A percentile compares a stretch with the other conserved stretches of the same genome.
Conservation (phyloP, 306 rosid species). For the Cicer yamashitae region DNA sequence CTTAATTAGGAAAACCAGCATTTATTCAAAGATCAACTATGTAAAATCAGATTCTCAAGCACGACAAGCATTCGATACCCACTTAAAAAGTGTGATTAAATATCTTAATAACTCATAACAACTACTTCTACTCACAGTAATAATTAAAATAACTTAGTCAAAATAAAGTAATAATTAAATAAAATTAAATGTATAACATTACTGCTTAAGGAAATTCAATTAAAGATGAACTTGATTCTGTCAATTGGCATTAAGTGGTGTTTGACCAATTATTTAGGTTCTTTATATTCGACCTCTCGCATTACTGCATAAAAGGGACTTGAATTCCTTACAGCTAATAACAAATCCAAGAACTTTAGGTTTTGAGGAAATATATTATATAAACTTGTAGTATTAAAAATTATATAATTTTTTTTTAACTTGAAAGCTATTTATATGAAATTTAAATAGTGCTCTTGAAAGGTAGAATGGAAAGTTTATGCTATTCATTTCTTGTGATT, state of each 20-base stretch:
- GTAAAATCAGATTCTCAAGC: constrained; percentile 33
- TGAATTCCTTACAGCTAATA: no score
- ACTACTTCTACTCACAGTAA: background rate
- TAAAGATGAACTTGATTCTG: constrained; percentile 1
- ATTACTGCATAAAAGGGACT: background rate
- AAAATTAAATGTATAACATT: background rate
- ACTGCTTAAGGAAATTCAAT: constrained; percentile 9
- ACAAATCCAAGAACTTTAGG: no score
- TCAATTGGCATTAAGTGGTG: background rate
- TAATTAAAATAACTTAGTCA: no score
- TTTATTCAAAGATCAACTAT: constrained; percentile 41
- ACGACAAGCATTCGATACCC: constrained; percentile 44
- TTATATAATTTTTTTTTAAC: no score
- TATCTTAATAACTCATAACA: constrained; percentile 5
- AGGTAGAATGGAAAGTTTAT: no score
- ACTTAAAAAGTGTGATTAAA: constrained; percentile 34
- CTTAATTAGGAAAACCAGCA: constrained; percentile 36
- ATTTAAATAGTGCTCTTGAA: no score
- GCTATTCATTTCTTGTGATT: no score
- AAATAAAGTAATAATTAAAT: background rate
- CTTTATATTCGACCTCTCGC: background rate
- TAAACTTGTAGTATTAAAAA: no score
- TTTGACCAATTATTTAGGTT: background rate
- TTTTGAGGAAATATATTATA: no score
- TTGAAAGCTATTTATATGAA: no score